A percentile compares a stretch with the other conserved stretches of the same genome.
Conservation (phyloP, 768 basidiomycete genomes). For the Trametes punicea region DNA sequence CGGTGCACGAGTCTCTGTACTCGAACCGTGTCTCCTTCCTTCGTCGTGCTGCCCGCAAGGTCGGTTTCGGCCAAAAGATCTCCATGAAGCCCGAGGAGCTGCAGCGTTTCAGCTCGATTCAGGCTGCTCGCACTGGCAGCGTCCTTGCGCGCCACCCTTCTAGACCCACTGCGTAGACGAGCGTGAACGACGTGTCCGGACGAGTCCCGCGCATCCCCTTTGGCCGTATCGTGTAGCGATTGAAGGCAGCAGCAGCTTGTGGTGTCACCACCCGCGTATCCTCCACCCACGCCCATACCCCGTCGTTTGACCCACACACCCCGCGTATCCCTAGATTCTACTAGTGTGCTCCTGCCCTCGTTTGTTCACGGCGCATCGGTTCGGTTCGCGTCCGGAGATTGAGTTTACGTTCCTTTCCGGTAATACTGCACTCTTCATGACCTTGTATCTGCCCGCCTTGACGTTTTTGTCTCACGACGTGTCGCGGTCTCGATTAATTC, state of each 20-base stretch:
- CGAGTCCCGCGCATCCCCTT: not conserved
- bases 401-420: conserved; percentile 17
- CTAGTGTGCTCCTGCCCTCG: conserved; percentile 16
- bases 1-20: conserved; percentile 89
- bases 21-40: conserved; percentile 95
- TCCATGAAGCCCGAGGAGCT: conserved; percentile 83
- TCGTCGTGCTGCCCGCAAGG: conserved; percentile 80
- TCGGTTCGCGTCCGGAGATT: conserved; percentile 12
- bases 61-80: conserved; percentile 82
- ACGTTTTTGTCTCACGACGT: conserved; percentile 9
- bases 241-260: conserved; percentile 17
- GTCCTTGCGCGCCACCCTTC: conserved; percentile 78
- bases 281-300: conserved; percentile 16
- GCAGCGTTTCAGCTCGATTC: conserved; percentile 82
- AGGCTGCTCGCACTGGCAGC: conserved; percentile 74
- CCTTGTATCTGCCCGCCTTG: conserved; percentile 10
- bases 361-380: conserved; percentile 12
- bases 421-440: conserved; percentile 6
- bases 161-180: conserved; percentile 38
- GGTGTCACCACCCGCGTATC: conserved; percentile 17
- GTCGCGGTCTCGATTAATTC: conserved; percentile 12
- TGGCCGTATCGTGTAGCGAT: conserved; percentile 3
- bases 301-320: conserved; percentile 10
- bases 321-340: conserved; percentile 9
- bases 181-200: conserved; percentile 3